Evolutionary conservation across 345 rosid species (phyloP), one percentile per base, ranked within the genome.

Genomic region (Garcia nutans): DNA sequence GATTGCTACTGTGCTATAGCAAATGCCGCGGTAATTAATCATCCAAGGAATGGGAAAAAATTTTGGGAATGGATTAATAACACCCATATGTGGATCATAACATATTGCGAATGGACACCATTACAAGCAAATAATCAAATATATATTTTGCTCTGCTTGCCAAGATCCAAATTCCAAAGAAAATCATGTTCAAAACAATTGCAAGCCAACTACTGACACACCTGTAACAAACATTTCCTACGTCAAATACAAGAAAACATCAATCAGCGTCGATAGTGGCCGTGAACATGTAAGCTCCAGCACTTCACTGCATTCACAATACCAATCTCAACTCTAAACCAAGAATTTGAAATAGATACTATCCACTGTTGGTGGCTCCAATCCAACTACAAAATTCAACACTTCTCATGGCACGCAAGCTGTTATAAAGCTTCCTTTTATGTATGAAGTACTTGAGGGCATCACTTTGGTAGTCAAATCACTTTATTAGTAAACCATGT

Each of bases 401-500:
- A 66, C 31, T 44, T 47, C 42, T 11, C 52, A 42, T 41, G 49
- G 0, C 70, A 42, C 20, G 31, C 9, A 44, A 22, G 6, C 1
- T 66, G 20, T 31, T 44, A 10, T 8, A n/a, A 44, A 12, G 12
- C 24, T 37, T 65, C 23, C 8, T 12, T 19, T 33, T 37, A 19
- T 63, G n/a, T 17, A 65, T 8, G 24, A 41, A 65, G 69, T 50
- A n/a, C 52, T 19, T 42, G 70, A 10, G 16, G 17, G 50, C 10
- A 54, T 31, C n/a, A 22, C 47, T 44, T 11, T 31, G 33, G 19
- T 28, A 13, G 12, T 37, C 41, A 37, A 37, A 37, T 37, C 41
- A 37, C 41, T 65, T 72, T 10, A 8, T 37, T 28, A 12, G 60
- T 73, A 93, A 44, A 93, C 93, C 97, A 93, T 85, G 86, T 82